Conservation (phyloP, 2,329 filamentous ascomycete genomes). For the Cordyceps farinosa region DNA sequence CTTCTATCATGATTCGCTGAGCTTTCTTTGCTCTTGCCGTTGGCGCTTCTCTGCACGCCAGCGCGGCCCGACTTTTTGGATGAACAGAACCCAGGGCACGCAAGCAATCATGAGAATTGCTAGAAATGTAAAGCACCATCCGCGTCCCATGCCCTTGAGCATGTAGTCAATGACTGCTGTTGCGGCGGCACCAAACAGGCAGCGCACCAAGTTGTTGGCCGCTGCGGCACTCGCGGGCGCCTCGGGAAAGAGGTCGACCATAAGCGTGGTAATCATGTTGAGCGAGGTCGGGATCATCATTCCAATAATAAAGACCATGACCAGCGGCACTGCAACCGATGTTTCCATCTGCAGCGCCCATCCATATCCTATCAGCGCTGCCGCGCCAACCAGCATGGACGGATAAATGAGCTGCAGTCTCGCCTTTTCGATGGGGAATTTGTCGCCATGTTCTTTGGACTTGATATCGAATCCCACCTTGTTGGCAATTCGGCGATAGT, state of each 20-base stretch:
- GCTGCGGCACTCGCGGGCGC: slow-evolving; percentile 61
- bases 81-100: slow-evolving; percentile 47
- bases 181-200: slow-evolving; percentile 55
- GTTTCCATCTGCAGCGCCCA: slow-evolving; percentile 53
- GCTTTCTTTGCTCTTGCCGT: slow-evolving; percentile 26
- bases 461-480: slow-evolving; percentile 59
- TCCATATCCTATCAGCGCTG: slow-evolving; percentile 52
- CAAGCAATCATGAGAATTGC: slow-evolving; percentile 46
- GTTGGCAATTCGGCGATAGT: slow-evolving; percentile 65
- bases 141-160: slow-evolving; percentile 53
- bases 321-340: slow-evolving; percentile 51
- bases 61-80: slow-evolving; percentile 45
- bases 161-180: slow-evolving; percentile 59
- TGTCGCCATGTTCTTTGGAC: slow-evolving; percentile 48
- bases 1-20: not conserved
- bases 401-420: slow-evolving; percentile 53
- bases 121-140: slow-evolving; percentile 61
- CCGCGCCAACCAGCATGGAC: slow-evolving; percentile 51
- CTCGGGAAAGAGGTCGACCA: slow-evolving; percentile 60
- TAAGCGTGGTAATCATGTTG: slow-evolving; percentile 58
- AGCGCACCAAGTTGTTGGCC: slow-evolving; percentile 62
- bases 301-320: slow-evolving; percentile 55
- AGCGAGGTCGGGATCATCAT: slow-evolving; percentile 59
- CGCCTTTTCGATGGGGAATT: slow-evolving; percentile 54
- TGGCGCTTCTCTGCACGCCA: slow-evolving; percentile 51